Evolutionary conservation across 805 yeast genomes (phyloP), one percentile per base, ranked within the genome.

Genomic region (Ogataea philodendri): DNA sequence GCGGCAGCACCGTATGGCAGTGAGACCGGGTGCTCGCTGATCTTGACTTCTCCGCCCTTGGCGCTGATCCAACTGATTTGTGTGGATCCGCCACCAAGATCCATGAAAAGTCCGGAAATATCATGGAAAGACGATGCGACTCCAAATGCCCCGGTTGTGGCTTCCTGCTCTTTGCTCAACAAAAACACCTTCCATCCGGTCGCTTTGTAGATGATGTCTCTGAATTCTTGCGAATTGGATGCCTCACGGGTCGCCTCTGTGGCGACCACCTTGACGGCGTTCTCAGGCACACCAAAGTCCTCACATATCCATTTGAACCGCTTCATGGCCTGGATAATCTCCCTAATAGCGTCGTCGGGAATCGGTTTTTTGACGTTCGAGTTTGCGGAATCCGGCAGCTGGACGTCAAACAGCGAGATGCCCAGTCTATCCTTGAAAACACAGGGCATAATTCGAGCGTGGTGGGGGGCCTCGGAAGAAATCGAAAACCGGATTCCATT

Each of bases 1-100:
- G 81, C 79, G 17, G 83, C 85, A 1, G 87, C 84, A 13, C 90
- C 90, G 52, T 77, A 83, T 1, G 88, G 88, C 29, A 81, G 58
- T 2, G 81, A 73, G 3, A 78, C 77, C 0, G 87, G 84, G 10
- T 66, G 67, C 6, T 67, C 63, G 18, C 82, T 75, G 45, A 74
- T 68, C 37, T 62, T 61, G 17, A 81, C 67, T 39, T 69, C 71
- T 5, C 86, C 87, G 32, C 68, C 66, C 18, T 62, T 58, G 24
- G 79, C 72, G 40, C 67, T 66, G 13, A 82, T 74, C 88, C 90
- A 83, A 25, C 84, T 78, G 22, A 83, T 49, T 44, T 80, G 86
- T 1, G 81, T 70, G 5, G 78, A 70, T 0, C 85, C 85, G 19
- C 87, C 87, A 6, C 88, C 87, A 31, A 83, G 62, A 51, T 84